phyloP scores from a whole-genome alignment of 805 yeast genomes.

The Grigorovia humatica region DNA sequence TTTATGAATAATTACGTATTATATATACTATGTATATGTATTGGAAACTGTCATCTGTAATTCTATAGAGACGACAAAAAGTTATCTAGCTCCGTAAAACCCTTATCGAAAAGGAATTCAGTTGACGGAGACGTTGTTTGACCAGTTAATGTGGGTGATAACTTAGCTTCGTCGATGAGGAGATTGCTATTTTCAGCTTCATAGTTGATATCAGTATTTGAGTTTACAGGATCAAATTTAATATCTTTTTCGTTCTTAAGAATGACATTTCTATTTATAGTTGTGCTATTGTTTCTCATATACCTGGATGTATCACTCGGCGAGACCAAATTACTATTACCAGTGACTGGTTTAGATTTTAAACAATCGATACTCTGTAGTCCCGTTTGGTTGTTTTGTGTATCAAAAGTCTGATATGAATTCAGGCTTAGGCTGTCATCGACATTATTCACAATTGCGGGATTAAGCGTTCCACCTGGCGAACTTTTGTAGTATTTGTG shows the following conservation, averaged over 20 bases:
- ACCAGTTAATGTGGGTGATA: neutral
- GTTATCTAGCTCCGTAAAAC: slow-evolving; percentile 24
- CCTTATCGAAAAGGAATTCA: slow-evolving; percentile 17
- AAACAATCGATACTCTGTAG: neutral
- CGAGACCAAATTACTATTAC: neutral
- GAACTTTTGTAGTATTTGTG: slow-evolving; percentile 10
- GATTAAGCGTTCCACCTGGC: slow-evolving; percentile 10
- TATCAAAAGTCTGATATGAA: neutral
- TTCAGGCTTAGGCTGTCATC: slow-evolving; percentile 10
- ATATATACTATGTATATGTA: neutral
- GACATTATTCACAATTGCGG: slow-evolving; percentile 9
- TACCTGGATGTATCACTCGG: neutral
- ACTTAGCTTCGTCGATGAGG: neutral
- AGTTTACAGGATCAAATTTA: neutral
- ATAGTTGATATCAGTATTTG: neutral
- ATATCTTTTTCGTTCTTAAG: neutral
- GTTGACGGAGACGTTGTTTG: slow-evolving; percentile 16
- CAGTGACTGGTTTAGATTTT: neutral
- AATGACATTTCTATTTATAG: neutral
- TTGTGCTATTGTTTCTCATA: neutral
- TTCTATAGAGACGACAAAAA: slow-evolving; percentile 20
- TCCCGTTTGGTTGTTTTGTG: neutral
- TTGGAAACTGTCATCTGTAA: neutral
- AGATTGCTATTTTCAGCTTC: neutral
- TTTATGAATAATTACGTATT: neutral